Evolutionary conservation across 73 alveolate genomes (phyloP), one percentile per base, ranked within the genome.

Genomic region (Stentor coeruleus): DNA sequence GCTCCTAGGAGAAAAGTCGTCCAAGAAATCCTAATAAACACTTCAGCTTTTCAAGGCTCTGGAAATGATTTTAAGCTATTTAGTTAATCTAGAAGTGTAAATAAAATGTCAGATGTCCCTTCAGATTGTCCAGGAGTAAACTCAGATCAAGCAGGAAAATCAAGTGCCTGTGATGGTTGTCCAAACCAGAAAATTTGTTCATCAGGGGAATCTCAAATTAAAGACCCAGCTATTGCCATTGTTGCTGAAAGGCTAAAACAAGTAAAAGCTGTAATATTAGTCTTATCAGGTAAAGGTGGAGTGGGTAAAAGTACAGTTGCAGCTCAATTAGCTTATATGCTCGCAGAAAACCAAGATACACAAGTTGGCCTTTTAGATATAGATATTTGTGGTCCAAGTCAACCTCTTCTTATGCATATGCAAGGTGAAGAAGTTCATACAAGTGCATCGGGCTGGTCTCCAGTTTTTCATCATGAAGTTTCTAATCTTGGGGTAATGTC

Each of bases 251-350:
- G 92, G 76, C 91, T 97, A 39, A 39, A 59, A 31, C 81, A 85
- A 39, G 97, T 97, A n/a, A 95, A 95, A 89, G 93, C 92, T 74
- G 93, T 93, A 66, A 89, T 95, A 35, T 88, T 98, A 35, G 96
- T 96, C 14, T 85, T 95, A 35, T 93, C 99, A 39, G 99, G 99
- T 3, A 98, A 98, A 88, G 99, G 99, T 3, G 99, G 99, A 4
- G 99, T 98, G 1, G 99, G 99, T 15, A 98, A 98, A 91, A 89
- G 98, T 86, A 98, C 99, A 1, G 92, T 97, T 36, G 90, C 99
- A 3, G 91, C 99, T 6, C 95, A 98, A 93, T 84, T 98, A 26
- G 99, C 99, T 3, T 89, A 84, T 59, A 87, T 94, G 20, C 89
- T 97, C 55, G 96, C 99, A 11, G 30, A 58, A 20, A 39, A 86